Evolutionary conservation across 2,329 filamentous ascomycete genomes (phyloP).

Genomic region (Harringtonia lauricola): DNA sequence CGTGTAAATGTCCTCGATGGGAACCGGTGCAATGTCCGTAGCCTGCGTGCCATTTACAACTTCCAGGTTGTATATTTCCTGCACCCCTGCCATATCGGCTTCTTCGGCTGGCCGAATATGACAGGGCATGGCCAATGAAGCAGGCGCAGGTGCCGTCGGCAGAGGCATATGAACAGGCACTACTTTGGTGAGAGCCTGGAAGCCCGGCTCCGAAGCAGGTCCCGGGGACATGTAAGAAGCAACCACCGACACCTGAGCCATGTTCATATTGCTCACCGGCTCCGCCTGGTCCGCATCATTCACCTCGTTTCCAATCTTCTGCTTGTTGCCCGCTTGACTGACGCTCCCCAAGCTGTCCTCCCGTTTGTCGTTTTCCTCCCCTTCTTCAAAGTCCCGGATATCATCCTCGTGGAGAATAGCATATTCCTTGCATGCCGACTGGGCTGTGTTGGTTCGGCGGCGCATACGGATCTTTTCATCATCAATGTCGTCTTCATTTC

Average conservation of each 20-base stretch:
- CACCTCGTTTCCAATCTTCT: neutral
- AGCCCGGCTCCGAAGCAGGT: too few species aligned
- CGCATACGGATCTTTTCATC: neutral
- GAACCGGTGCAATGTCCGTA: conserved; percentile 18
- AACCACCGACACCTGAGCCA: too few species aligned
- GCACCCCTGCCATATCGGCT: conserved; percentile 28
- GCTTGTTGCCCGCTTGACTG: too few species aligned
- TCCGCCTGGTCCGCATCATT: neutral
- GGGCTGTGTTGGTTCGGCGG: conserved; percentile 1
- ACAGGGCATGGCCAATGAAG: neutral
- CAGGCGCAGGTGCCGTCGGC: neutral
- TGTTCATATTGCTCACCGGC: neutral
- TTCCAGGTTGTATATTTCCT: conserved; percentile 34
- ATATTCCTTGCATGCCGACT: neutral
- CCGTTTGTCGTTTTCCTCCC: too few species aligned
- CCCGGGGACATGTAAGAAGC: too few species aligned
- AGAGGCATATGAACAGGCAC: neutral
- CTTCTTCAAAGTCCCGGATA: too few species aligned
- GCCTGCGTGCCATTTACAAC: conserved; percentile 18
- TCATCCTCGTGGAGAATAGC: neutral
- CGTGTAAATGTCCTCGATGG: conserved; percentile 17
- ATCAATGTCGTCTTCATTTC: conserved; percentile 1
- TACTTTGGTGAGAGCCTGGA: too few species aligned
- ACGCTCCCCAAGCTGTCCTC: too few species aligned
- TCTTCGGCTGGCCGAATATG: conserved; percentile 2